Percentiles rank a stretch among this genome's conserved stretches.
Evolutionary conservation across 2,329 filamentous ascomycete species (phyloP).

Genomic region (Beauveria caledonica): DNA sequence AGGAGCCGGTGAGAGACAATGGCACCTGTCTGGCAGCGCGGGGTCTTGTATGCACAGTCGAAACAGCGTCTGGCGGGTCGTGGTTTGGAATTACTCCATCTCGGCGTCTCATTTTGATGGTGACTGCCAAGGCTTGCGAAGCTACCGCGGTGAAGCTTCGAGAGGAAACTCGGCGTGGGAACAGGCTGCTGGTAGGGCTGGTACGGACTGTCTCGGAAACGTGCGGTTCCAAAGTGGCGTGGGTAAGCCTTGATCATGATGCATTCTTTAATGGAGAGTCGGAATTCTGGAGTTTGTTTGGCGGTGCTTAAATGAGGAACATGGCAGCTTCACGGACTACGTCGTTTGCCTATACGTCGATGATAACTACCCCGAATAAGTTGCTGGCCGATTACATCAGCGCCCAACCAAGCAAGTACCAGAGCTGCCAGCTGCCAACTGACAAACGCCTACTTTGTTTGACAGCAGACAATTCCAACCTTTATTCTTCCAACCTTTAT

Average conservation of each 20-base stretch:
- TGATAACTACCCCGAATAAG: not conserved
- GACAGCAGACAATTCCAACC: too few relatives aligned
- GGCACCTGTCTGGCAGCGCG: not conserved
- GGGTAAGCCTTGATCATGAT: not conserved
- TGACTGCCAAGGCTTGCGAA: not conserved
- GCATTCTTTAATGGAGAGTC: not conserved
- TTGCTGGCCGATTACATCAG: not conserved
- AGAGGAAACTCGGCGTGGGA: not conserved
- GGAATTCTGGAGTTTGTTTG: not conserved
- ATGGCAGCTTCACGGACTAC: not conserved
- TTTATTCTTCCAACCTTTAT: too few relatives aligned
- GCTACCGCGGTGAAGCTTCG: not conserved
- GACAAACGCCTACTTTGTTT: not conserved
- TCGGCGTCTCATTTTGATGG: not conserved
- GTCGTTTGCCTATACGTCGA: not conserved
- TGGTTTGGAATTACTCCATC: slow-evolving; percentile 2
- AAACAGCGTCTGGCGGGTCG: slow-evolving; percentile 6
- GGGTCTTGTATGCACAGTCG: not conserved
- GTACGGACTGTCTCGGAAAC: not conserved
- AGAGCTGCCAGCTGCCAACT: not conserved
- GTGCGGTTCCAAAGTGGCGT: not conserved
- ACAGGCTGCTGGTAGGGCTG: not conserved
- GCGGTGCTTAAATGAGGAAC: not conserved
- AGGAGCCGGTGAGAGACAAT: not conserved
- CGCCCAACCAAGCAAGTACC: not conserved